A percentile compares a stretch with the other conserved stretches of the same genome.
Conservation (phyloP, 441 rosid genomes). For the Theobroma grandiflorum region DNA sequence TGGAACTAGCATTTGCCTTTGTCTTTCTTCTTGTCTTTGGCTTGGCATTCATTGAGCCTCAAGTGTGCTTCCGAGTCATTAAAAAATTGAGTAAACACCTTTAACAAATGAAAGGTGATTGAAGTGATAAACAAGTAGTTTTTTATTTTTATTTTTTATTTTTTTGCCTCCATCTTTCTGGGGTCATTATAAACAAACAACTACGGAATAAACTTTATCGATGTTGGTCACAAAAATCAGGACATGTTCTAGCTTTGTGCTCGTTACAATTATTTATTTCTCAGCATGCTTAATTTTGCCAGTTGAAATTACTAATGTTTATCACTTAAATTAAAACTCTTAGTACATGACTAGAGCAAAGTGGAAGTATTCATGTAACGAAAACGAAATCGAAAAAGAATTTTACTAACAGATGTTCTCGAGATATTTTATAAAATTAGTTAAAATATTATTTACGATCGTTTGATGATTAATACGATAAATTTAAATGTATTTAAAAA, state of each 20-base stretch:
- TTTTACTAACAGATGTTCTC: too few relatives aligned
- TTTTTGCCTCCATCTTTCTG: slow-evolving; percentile 10
- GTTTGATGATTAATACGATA: too few relatives aligned
- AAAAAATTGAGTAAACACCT: not conserved
- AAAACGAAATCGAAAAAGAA: not conserved
- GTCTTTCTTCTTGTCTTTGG: slow-evolving; percentile 32
- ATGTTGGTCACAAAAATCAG: not conserved
- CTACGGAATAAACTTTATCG: slow-evolving; percentile 8
- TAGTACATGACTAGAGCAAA: not conserved
- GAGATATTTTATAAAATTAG: too few relatives aligned
- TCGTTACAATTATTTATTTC: not conserved
- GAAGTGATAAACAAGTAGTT: slow-evolving; percentile 5
- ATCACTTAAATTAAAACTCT: not conserved
- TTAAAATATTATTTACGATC: too few relatives aligned
- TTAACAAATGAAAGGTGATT: not conserved
- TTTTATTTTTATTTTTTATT: not conserved
- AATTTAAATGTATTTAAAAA: too few relatives aligned
- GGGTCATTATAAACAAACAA: slow-evolving; percentile 8
- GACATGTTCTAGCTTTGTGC: not conserved
- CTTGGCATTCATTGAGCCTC: slow-evolving; percentile 1
- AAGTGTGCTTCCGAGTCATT: not conserved
- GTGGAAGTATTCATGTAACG: not conserved
- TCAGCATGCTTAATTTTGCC: not conserved
- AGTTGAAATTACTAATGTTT: not conserved
- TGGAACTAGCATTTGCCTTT: slow-evolving; percentile 16